Percentiles rank a stretch among this genome's conserved stretches.
phyloP scores from a whole-genome alignment of 2,329 filamentous ascomycete species.

The Fusarium phyllophilum region DNA sequence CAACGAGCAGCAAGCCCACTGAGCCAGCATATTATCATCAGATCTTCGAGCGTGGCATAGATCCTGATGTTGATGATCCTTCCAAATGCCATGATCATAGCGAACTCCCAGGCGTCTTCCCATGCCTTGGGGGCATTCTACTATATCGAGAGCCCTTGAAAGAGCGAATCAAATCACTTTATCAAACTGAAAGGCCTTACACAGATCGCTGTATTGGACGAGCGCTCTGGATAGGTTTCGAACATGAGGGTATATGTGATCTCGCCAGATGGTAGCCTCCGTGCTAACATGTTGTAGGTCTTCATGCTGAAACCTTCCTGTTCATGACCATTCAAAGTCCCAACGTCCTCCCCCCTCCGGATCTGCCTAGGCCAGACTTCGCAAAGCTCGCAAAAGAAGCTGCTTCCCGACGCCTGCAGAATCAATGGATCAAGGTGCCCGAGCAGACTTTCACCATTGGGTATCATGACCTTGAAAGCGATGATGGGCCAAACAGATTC shows the following conservation, averaged over 20 bases:
- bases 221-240: constrained; percentile 32
- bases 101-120: constrained; percentile 21
- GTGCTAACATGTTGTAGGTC: background rate
- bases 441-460: constrained; percentile 7
- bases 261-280: rapidly evolving
- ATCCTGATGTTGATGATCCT: constrained; percentile 23
- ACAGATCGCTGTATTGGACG: constrained; percentile 5
- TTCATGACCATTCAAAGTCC: constrained; percentile 30
- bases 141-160: constrained; percentile 21
- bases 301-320: constrained; percentile 28
- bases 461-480: constrained; percentile 6
- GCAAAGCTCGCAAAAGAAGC: constrained; percentile 17
- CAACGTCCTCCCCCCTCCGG: background rate
- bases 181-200: background rate
- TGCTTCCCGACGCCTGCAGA: background rate
- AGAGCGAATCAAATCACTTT: background rate
- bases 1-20: background rate
- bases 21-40: constrained; percentile 10
- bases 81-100: constrained; percentile 28
- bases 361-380: constrained; percentile 3
- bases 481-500: constrained; percentile 16
- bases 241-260: constrained; percentile 10
- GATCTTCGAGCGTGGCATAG: constrained; percentile 20
- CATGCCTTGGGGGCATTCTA: constrained; percentile 11
- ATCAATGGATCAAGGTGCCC: background rate